Percentiles rank a stretch among this genome's conserved stretches.
phyloP scores from a whole-genome alignment of 225 moss, liverwort and hornwort species.

The Marchantia polymorpha region DNA sequence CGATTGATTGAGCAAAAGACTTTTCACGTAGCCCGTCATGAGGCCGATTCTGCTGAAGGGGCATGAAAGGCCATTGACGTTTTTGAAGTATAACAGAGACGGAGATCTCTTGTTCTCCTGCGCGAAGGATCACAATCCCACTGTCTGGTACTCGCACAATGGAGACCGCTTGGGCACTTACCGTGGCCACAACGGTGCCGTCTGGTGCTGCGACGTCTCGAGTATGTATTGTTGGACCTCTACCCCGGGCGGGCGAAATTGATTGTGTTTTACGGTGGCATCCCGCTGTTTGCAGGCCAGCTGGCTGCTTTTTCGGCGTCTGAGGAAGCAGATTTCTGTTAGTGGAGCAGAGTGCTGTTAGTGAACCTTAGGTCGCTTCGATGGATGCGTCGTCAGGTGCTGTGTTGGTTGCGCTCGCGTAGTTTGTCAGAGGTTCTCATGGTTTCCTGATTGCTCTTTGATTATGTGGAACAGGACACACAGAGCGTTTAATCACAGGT shows the following conservation, averaged over 20 bases:
- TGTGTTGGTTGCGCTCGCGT: background rate
- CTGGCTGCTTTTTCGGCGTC: no score
- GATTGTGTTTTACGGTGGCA: no score
- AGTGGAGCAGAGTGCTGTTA: no score
- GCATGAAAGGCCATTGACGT: slow-evolving; percentile 86
- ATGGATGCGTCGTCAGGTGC: no score
- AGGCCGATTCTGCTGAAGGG: slow-evolving; percentile 95
- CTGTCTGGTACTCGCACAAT: slow-evolving; percentile 83
- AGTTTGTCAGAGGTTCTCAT: background rate
- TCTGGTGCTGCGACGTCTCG: slow-evolving; percentile 90
- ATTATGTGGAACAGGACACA: slow-evolving; percentile 52
- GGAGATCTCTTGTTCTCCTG: slow-evolving; percentile 89
- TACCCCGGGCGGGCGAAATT: background rate
- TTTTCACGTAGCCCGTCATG: slow-evolving; percentile 39
- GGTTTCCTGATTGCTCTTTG: background rate
- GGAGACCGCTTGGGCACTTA: slow-evolving; percentile 87
- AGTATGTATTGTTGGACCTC: slow-evolving; percentile 8
- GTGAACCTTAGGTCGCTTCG: background rate
- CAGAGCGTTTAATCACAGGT: slow-evolving; percentile 76
- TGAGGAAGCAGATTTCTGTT: no score
- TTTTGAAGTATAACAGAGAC: slow-evolving; percentile 85
- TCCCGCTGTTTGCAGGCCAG: no score
- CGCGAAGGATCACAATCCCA: slow-evolving; percentile 91
- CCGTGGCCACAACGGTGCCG: slow-evolving; percentile 84
- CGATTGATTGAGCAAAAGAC: background rate